Base-by-base conservation (phyloP, 2,329 filamentous ascomycete species). In the Penicillium polonicum region DNA sequence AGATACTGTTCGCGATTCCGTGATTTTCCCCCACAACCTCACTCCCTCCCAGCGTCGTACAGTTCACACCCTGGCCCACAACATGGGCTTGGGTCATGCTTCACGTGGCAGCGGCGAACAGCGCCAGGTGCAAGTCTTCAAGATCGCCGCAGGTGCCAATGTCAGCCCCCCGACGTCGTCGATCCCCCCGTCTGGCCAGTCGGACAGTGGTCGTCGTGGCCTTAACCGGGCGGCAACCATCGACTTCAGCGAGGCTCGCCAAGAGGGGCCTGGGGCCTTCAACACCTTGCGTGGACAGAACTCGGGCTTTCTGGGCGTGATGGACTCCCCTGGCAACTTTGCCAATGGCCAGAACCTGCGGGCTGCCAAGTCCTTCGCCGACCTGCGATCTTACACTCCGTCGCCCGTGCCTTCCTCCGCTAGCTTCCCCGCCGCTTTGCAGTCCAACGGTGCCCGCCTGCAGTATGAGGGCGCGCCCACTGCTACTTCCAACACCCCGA, bases 221-320 rank as follows among this genome's bases (percentile, higher is more conserved):
- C 80, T 99, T 36, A 96, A 92, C 78, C 88, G 94, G 61, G 92
- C 94, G 17, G 94, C 94, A n/a, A 97, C 94, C 2, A 96, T 95
- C 65, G 94, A 97, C 75, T 97, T 97, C 75, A 92, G 90, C 64
- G 89, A 92, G 61, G 86, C 90, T 51, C 84, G 90, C 53, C 89
- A 88, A 60, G 88, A 89, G 23, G 64, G 87, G 21, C 82, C 82
- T 48, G 86, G 84, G 64, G 88, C 88, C 64, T 93, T 92, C 64
- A 87, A 87, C 68, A 85, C 89, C 2, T 83, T 96, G 36, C 78
- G 79, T 58, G 88, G 90, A 23, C 87, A 93, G 62, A 91, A 93
- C 65, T 88, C 88, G 13, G 84, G 83, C 31, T 92, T 92, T n/a
- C 81, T 97, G 38, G 90, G 92, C 71, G 86, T 94, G 57, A 87